Base-by-base conservation (phyloP, 129 eudicot genomes). In the Artemisia tridentata region DNA sequence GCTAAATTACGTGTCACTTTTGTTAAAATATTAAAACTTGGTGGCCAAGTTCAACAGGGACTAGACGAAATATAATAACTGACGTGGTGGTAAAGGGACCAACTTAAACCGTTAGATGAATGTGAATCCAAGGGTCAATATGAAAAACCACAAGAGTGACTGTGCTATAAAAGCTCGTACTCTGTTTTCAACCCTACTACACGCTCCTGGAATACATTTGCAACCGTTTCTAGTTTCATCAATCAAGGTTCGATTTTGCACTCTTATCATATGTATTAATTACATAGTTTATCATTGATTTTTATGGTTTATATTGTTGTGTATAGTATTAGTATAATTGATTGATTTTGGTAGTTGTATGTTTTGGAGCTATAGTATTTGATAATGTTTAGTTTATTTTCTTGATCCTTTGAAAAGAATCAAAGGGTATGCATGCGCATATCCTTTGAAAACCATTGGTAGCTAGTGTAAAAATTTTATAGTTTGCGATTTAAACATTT, bases 11-110 rank as follows among this genome's bases (percentile, higher is more conserved):
- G 43, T 38, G 43, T 38, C 43, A 38, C 45, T 38, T 38, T 0
- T 7, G 45, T 8, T 38, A 0, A 38, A 38, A 38, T 7, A 25
- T n/a, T 5, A 43, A 43, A 45, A 49, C 76, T 48, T 72, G 76
- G 43, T 72, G 76, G 59, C 68, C 76, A 72, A 72, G 76, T 72
- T 72, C 13, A 72, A 21, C 13, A 47, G n/a, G 62, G 62, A 23
- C 4, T 68, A 2, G 27, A 51, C 7, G 68, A 27, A 25, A 72
- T 45, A 14, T 47, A 4, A 1, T 15, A 11, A n/a, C 21, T 2
- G 54, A 11, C 49, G 48, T 72, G 68, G 68, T 6, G 75, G n/a
- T 31, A 11, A 46, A 60, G 29, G 11, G 57, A 72, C 46, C 7
- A 58, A 46, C 29, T 1, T 71, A 59, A 10, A 72, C 67, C 59